phyloP scores from a whole-genome alignment of 306 rosid genomes.

The barrel medic (Medicago truncatula) region MtrunA17r5.0-ANR NC_053048.1:36611001-36611500 shows the following conservation, averaged over 20 bases:
- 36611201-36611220: slow-evolving; percentile 63
- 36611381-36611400: slow-evolving; percentile 23
- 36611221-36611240: slow-evolving; percentile 70
- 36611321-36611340: slow-evolving; percentile 76
- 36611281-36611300: slow-evolving; percentile 75
- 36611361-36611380: slow-evolving; percentile 76
- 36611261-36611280: slow-evolving; percentile 64
- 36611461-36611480: slow-evolving; percentile 1
- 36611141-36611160: slow-evolving; percentile 15
- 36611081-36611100: background rate
- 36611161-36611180: slow-evolving; percentile 85
- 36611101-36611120: background rate
- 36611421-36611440: slow-evolving; percentile 1
- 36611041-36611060: background rate
- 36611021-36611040: slow-evolving; percentile 5
- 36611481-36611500: slow-evolving; percentile 32
- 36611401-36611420: background rate
- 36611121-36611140: slow-evolving; percentile 23
- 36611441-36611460: slow-evolving; percentile 30
- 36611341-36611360: slow-evolving; percentile 80
- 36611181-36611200: slow-evolving; percentile 70
- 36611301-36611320: slow-evolving; percentile 88
- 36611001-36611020: slow-evolving; percentile 57
- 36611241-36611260: slow-evolving; percentile 89
- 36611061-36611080: too few species aligned